Conservation (phyloP, 1,139 yeast species). For the Waltiozyma sp. region DNA sequence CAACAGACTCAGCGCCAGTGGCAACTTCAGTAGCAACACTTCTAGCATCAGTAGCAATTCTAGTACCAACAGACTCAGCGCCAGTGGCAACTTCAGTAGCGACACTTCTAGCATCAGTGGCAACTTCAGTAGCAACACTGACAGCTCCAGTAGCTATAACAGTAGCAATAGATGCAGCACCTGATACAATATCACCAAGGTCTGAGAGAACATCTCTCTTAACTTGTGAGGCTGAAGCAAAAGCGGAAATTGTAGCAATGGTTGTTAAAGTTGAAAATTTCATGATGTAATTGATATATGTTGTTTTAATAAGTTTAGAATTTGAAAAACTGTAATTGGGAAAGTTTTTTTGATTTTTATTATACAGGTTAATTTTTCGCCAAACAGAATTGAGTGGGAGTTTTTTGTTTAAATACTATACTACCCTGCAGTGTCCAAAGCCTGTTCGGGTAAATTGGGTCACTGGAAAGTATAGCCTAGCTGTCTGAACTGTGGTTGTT, state of each 20-base stretch:
- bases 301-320: neutral
- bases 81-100: neutral
- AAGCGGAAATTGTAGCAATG: neutral
- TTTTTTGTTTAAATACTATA: too few relatives aligned
- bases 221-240: neutral
- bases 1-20: constrained; percentile 1
- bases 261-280: neutral
- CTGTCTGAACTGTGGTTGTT: too few relatives aligned
- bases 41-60: neutral
- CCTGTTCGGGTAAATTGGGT: too few relatives aligned
- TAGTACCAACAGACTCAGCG: neutral
- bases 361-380: too few relatives aligned
- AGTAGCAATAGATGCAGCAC: neutral
- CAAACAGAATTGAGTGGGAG: too few relatives aligned
- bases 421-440: too few relatives aligned
- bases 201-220: neutral
- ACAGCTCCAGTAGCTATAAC: neutral
- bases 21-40: neutral
- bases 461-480: too few relatives aligned
- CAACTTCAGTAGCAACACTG: neutral
- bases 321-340: too few relatives aligned
- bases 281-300: neutral
- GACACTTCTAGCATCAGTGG: neutral
- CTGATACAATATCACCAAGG: neutral
- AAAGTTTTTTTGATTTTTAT: too few relatives aligned